Conservation (phyloP, 345 rosid genomes). For the Luvunga scandens region DNA sequence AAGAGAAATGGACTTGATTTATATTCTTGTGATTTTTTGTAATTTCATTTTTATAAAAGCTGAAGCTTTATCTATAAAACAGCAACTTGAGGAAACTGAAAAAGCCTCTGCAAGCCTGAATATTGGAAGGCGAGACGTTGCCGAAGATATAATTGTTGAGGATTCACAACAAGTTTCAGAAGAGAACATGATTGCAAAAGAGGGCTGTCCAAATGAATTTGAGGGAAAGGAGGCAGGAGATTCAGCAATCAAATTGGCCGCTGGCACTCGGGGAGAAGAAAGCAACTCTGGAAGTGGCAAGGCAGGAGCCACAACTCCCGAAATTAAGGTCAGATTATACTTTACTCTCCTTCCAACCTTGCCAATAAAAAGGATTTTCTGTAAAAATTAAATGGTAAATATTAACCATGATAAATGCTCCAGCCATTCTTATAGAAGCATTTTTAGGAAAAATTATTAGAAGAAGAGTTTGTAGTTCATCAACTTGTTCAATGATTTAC, state of each 20-base stretch:
- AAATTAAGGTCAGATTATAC: conserved; percentile 42
- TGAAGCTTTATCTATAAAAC: conserved; percentile 15
- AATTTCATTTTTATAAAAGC: background rate
- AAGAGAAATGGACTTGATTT: background rate
- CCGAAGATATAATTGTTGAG: conserved; percentile 20
- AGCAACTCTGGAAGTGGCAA: conserved; percentile 20
- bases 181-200: conserved; percentile 24
- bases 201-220: conserved; percentile 16
- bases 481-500: no score
- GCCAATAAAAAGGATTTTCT: background rate
- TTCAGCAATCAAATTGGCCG: background rate
- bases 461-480: no score
- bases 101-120: conserved; percentile 17
- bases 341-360: background rate
- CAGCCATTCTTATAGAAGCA: background rate
- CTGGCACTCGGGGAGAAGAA: conserved; percentile 10
- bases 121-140: conserved; percentile 16
- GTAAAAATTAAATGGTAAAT: background rate
- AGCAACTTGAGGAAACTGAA: conserved; percentile 16
- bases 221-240: conserved; percentile 17
- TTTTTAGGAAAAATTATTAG: no score
- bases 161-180: conserved; percentile 16
- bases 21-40: background rate
- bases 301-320: conserved; percentile 19
- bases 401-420: background rate